Percentiles rank a stretch among this genome's conserved stretches.
phyloP scores from a whole-genome alignment of 179 eudicot species.

The Actinidia arguta region DNA sequence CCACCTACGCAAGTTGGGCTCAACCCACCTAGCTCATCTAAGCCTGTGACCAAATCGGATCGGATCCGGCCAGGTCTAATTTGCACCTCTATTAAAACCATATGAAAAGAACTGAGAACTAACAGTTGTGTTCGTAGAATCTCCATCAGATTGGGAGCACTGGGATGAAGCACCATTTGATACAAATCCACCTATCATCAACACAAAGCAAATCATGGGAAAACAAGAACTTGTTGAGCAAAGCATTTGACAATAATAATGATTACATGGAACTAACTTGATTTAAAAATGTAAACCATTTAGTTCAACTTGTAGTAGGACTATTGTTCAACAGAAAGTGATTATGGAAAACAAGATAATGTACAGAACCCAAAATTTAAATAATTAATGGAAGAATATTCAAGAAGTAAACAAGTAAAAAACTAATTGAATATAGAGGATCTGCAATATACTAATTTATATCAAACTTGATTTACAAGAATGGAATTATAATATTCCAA shows the following conservation, averaged over 20 bases:
- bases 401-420: neutral
- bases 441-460: neutral
- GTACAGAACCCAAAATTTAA: neutral
- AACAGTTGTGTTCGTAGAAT: conserved; percentile 92
- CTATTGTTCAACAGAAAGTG: neutral
- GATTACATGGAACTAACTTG: neutral
- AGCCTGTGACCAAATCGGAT: too few relatives aligned
- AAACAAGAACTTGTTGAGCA: neutral
- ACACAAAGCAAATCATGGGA: neutral
- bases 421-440: neutral
- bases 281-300: neutral
- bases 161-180: conserved; percentile 68
- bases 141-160: conserved; percentile 84
- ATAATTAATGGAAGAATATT: neutral
- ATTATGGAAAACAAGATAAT: neutral
- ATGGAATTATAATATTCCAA: neutral
- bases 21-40: too few relatives aligned
- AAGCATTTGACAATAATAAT: neutral
- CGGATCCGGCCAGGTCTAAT: too few relatives aligned
- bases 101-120: conserved; percentile 31
- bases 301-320: neutral
- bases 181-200: conserved; percentile 62
- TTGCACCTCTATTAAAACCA: neutral
- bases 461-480: neutral
- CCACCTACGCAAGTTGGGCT: too few relatives aligned